Percentiles rank a stretch among this genome's conserved stretches.
Evolutionary conservation across 768 basidiomycete genomes (phyloP).

Genomic region (Hemileccinum impolitum): DNA sequence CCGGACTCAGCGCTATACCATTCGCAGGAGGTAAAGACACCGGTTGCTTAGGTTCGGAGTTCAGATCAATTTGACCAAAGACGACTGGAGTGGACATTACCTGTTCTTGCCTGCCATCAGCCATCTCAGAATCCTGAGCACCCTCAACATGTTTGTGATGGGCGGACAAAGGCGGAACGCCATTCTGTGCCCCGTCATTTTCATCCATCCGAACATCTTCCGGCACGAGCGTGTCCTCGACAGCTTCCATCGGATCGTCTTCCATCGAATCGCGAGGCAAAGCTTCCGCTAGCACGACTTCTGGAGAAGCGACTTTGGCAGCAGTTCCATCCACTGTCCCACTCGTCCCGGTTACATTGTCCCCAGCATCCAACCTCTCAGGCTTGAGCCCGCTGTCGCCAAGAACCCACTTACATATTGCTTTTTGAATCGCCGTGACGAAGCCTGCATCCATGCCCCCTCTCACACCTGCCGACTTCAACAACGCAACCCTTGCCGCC

Average conservation of each 20-base stretch:
- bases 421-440: conserved; percentile 35
- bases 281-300: neutral
- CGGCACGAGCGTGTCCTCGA: conserved; percentile 3
- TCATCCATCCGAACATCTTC: neutral
- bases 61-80: neutral
- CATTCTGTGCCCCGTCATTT: neutral
- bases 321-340: neutral
- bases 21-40: conserved; percentile 1
- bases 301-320: neutral
- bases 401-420: conserved; percentile 27
- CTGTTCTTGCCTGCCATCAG: conserved; percentile 17
- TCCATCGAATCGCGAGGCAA: neutral
- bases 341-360: neutral
- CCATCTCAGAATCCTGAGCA: conserved; percentile 12
- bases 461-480: conserved; percentile 33
- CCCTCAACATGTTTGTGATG: conserved; percentile 3
- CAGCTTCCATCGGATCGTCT: conserved; percentile 19
- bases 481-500: conserved; percentile 34
- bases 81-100: conserved; percentile 11
- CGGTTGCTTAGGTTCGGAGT: conserved; percentile 5
- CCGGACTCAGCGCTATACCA: conserved; percentile 9
- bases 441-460: conserved; percentile 39
- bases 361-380: conserved; percentile 5
- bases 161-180: neutral
- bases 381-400: conserved; percentile 13